These are phyloP conservation scores for Fusarium albidum DNA, from an alignment of 2,329 filamentous ascomycete genomes.

Conservation along the genomic window DNA sequence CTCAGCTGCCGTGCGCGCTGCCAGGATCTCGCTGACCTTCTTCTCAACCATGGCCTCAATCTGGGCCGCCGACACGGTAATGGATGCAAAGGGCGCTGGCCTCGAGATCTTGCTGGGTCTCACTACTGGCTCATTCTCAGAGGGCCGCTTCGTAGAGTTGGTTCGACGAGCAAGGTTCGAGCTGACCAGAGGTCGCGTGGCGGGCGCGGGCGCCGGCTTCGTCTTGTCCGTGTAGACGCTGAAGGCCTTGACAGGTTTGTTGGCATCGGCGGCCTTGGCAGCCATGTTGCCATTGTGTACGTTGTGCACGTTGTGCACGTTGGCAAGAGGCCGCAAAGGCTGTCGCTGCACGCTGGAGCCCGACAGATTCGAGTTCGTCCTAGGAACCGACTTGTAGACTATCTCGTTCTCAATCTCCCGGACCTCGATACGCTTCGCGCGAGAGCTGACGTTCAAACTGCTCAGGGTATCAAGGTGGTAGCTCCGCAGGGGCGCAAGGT, in stretches of 20 bases:
- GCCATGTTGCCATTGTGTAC: conserved; percentile 62
- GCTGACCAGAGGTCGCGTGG: conserved; percentile 45
- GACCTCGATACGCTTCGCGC: conserved; percentile 95
- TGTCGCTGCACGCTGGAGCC: conserved; percentile 66
- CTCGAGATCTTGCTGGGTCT: conserved; percentile 58
- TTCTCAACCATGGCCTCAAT: conserved; percentile 94
- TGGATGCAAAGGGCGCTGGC: conserved; percentile 40
- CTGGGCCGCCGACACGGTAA: conserved; percentile 71
- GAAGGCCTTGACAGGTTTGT: conserved; percentile 84
- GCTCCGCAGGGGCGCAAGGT: conserved; percentile 87
- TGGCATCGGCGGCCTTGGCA: conserved; percentile 56
- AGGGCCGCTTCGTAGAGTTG: conserved; percentile 52
- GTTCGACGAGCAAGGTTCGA: conserved; percentile 45
- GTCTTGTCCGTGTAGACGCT: conserved; percentile 83
- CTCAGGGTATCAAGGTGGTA: conserved; percentile 95
- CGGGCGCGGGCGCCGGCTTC: conserved; percentile 55
- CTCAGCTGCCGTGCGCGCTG: conserved; percentile 68
- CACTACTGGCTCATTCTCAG: conserved; percentile 49
- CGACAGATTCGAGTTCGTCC: conserved; percentile 54
- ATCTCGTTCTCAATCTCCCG: conserved; percentile 96
- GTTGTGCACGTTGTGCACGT: conserved; percentile 78
- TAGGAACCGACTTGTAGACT: conserved; percentile 79
- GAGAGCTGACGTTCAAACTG: conserved; percentile 92
- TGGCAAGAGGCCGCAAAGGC: conserved; percentile 79
- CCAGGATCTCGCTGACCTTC: conserved; percentile 89